phyloP scores from a whole-genome alignment of 257 asterid genomes.

The Buddleja alternifolia region DNA sequence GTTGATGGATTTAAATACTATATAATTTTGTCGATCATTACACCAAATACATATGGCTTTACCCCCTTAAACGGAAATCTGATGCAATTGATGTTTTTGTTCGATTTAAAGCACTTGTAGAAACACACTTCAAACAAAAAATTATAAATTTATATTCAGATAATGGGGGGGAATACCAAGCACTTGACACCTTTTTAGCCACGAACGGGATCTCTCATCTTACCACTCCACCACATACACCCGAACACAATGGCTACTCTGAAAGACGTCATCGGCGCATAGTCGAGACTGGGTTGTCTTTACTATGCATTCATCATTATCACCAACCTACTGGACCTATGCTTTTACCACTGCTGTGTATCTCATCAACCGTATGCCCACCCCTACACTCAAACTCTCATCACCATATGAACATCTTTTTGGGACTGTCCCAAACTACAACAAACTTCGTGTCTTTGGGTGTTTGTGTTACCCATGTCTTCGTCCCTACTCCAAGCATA shows the following conservation, averaged over 20 bases:
- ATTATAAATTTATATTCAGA: background rate
- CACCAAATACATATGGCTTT: conserved; percentile 2
- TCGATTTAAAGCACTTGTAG: background rate
- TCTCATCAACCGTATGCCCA: conserved; percentile 22
- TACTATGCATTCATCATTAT: background rate
- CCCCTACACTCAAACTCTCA: background rate
- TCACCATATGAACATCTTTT: background rate
- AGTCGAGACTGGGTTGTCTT: conserved; percentile 19
- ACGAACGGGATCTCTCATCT: conserved; percentile 5
- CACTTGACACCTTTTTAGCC: background rate
- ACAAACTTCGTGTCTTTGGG: conserved; percentile 8
- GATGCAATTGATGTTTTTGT: background rate
- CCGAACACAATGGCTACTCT: conserved; percentile 2
- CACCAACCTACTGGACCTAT: background rate
- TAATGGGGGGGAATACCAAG: conserved; percentile 2
- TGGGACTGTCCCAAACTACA: background rate
- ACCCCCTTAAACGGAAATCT: background rate
- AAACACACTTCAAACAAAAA: background rate
- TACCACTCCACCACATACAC: conserved; percentile 7
- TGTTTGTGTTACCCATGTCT: conserved; percentile 25
- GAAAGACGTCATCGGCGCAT: conserved; percentile 20
- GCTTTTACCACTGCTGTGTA: background rate
- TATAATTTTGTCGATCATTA: conserved; percentile 1
- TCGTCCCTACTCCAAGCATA: background rate
- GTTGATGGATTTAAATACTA: conserved; percentile 19